phyloP scores from a whole-genome alignment of 2,329 filamentous ascomycete species.

The Penicillium sp. region DNA sequence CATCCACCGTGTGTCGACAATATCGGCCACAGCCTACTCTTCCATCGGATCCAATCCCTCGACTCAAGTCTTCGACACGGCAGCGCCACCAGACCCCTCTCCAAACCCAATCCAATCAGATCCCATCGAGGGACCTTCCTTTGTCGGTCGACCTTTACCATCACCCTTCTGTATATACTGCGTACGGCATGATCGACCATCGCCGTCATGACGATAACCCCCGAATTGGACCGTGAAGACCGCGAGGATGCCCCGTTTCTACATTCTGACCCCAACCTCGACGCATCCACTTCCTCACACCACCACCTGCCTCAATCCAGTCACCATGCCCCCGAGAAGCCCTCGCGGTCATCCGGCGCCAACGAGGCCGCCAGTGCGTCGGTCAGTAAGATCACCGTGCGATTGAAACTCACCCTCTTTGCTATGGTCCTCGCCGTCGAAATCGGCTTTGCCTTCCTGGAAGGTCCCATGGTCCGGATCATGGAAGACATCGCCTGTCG shows the following conservation, averaged over 20 bases:
- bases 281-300: neutral
- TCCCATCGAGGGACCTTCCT: no score
- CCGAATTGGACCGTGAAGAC: constrained; percentile 21
- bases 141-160: no score
- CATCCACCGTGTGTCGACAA: no score
- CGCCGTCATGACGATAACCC: constrained; percentile 20
- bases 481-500: constrained; percentile 47
- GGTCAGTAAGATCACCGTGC: constrained; percentile 26
- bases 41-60: no score
- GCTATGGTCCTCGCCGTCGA: constrained; percentile 41
- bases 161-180: constrained; percentile 1
- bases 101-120: no score
- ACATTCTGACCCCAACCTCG: constrained; percentile 5
- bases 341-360: neutral
- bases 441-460: constrained; percentile 40
- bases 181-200: constrained; percentile 15
- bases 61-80: no score
- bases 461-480: constrained; percentile 44
- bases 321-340: neutral
- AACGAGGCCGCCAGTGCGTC: constrained; percentile 5
- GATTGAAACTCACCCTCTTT: constrained; percentile 39
- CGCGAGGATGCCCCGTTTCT: constrained; percentile 33
- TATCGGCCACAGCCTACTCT: no score
- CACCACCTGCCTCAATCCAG: neutral
- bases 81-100: no score